Conservation (phyloP, 306 rosid genomes). For the Cucumis hystrix region DNA sequence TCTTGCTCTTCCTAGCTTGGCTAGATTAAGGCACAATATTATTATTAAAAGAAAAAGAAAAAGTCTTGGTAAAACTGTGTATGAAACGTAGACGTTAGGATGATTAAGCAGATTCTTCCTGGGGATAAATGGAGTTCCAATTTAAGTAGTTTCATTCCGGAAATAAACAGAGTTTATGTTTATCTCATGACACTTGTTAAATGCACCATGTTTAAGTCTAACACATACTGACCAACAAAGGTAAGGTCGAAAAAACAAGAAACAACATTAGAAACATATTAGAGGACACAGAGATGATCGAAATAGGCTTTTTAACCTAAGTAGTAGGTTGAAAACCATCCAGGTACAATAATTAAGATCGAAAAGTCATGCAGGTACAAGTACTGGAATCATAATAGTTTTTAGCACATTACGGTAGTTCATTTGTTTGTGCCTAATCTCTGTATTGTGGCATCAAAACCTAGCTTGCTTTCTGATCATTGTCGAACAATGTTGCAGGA, state of each 20-base stretch:
- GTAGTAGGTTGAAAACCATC: background rate
- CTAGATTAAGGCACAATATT: background rate
- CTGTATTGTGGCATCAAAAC: background rate
- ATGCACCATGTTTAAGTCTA: background rate
- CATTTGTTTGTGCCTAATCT: background rate
- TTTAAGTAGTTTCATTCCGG: background rate
- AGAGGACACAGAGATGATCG: background rate
- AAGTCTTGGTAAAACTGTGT: background rate
- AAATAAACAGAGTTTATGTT: background rate
- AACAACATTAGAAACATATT: background rate
- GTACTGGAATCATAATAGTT: background rate
- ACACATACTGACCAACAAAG: background rate
- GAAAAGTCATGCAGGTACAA: background rate
- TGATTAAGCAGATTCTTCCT: background rate
- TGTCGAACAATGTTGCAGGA: slow-evolving; percentile 27
- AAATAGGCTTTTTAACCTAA: background rate
- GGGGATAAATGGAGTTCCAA: background rate
- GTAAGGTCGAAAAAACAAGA: background rate
- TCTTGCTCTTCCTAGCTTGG: background rate
- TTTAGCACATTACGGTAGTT: background rate
- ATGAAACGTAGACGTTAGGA: background rate
- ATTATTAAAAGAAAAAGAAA: background rate
- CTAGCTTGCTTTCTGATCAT: background rate
- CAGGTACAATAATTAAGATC: background rate
- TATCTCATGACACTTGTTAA: background rate